phyloP scores from a whole-genome alignment of 2,329 filamentous ascomycete species.

The Venturia carpophila region DNA sequence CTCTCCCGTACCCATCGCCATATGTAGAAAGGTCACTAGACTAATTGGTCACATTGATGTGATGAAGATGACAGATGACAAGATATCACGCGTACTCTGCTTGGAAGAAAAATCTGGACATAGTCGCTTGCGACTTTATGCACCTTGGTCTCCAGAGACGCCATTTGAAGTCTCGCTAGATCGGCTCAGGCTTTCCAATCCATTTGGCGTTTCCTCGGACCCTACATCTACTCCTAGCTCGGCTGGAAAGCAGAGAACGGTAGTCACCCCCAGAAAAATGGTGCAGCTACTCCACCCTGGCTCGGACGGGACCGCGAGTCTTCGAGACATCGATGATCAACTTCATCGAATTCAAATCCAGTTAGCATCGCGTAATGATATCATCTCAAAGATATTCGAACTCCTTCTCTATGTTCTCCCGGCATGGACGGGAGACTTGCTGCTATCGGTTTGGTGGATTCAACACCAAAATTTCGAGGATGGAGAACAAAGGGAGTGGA shows the following conservation, averaged over 20 bases:
- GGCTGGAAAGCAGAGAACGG: slow-evolving; percentile 30
- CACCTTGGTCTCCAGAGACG: slow-evolving; percentile 32
- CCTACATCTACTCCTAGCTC: slow-evolving; percentile 24
- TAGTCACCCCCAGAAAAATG: slow-evolving; percentile 25
- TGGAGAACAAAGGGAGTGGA: slow-evolving; percentile 28
- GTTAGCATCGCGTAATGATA: slow-evolving; percentile 26
- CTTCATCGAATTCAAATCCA: slow-evolving; percentile 29
- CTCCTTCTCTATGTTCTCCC: slow-evolving; percentile 30
- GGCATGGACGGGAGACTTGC: slow-evolving; percentile 30
- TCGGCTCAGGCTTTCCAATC: slow-evolving; percentile 26
- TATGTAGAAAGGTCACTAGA: slow-evolving; percentile 23
- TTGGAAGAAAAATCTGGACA: slow-evolving; percentile 25
- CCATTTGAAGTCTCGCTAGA: slow-evolving; percentile 24
- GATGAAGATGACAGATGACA: slow-evolving; percentile 28
- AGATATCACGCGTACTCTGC: slow-evolving; percentile 28
- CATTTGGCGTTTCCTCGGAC: slow-evolving; percentile 19
- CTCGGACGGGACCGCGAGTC: slow-evolving; percentile 26
- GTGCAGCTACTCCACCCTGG: slow-evolving; percentile 25
- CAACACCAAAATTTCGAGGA: slow-evolving; percentile 26
- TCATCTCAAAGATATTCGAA: slow-evolving; percentile 28
- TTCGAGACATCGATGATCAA: slow-evolving; percentile 28
- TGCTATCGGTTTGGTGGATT: slow-evolving; percentile 34
- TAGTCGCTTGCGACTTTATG: slow-evolving; percentile 26
- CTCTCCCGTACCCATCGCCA: slow-evolving; percentile 24
- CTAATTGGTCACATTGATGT: slow-evolving; percentile 27